Percentiles rank a stretch among this genome's conserved stretches.
Conservation (phyloP, 106 monocot genomes). For the Dioscorea dumetorum region DNA sequence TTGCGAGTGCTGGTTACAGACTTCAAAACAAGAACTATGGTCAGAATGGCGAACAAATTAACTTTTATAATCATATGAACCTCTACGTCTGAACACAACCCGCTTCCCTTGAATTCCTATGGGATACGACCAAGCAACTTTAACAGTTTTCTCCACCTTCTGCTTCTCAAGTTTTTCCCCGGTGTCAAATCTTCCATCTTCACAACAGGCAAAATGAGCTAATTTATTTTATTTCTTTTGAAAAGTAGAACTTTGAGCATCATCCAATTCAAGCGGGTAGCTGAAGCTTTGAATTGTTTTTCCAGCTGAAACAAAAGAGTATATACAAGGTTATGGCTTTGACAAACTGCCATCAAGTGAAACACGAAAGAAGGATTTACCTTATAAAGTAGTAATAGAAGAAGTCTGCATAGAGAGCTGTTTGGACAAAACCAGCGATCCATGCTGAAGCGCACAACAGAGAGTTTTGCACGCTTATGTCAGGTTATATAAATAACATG, state of each 20-base stretch:
- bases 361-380: constrained; percentile 11
- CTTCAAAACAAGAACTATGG: too few relatives aligned
- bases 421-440: constrained; percentile 73
- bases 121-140: too few relatives aligned
- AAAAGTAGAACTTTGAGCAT: background rate
- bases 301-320: constrained; percentile 33
- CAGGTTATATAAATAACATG: background rate
- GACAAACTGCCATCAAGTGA: background rate
- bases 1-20: too few relatives aligned
- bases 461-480: background rate
- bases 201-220: too few relatives aligned
- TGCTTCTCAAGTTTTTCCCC: too few relatives aligned
- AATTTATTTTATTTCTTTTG: background rate
- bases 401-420: constrained; percentile 76
- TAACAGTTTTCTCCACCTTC: too few relatives aligned
- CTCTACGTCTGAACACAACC: too few relatives aligned
- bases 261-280: constrained; percentile 30
- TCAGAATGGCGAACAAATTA: too few relatives aligned
- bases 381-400: constrained; percentile 86
- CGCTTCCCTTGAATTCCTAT: too few relatives aligned
- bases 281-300: constrained; percentile 48
- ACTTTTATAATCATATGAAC: too few relatives aligned
- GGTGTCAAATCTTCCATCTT: too few relatives aligned
- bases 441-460: constrained; percentile 42
- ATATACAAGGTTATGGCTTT: background rate